Base-by-base conservation (phyloP, 2,329 filamentous ascomycete species). In the Paraphoma chrysanthemicola region DNA sequence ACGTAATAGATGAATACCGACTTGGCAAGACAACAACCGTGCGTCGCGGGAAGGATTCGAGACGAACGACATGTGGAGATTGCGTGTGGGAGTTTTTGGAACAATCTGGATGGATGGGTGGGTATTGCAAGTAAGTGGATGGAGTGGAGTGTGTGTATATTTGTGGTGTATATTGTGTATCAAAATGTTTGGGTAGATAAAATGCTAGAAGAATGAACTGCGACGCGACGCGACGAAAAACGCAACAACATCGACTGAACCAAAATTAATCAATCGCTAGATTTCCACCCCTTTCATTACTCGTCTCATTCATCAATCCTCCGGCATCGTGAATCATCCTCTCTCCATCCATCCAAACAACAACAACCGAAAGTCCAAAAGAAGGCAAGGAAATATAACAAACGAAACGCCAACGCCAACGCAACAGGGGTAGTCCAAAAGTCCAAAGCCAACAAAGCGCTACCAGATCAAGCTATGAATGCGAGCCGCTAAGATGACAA, bases 401-500 rank as follows among this genome's bases (percentile, higher is more conserved):
- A 33, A 42, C 31, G 31, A 41, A 41, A 41, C 38, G 38, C 30
- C 46, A 38, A 53, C 36, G 28, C 38, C 51, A 54, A 52, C 48
- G 29, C 36, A 49, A 44, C 47, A 48, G 50, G 38, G 44, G 48
- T 56, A 48, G 44, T 56, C 53, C 53, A 53, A 53, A 41, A 41
- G 38, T 14, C 11, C 10, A 41, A 41, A 41, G 38, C n/a, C n/a
- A 14, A 41, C 38, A n/a, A 41, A 12, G 38, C 38, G 11, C 11
- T 16, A 16, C 38, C 8, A 12, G 38, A 33, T 33, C 31, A 33
- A 33, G 31, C 31, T 33, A 33, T 33, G 31, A 33, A 33, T 33
- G 45, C 48, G 51, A 52, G n/a, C 38, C 58, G 58, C 55, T 57
- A 54, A 59, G 54, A 56, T 28, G 42, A 52, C 45, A 56, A 51